phyloP scores from a whole-genome alignment of 306 rosid genomes.

The Cotoneaster glaucophyllus region DNA sequence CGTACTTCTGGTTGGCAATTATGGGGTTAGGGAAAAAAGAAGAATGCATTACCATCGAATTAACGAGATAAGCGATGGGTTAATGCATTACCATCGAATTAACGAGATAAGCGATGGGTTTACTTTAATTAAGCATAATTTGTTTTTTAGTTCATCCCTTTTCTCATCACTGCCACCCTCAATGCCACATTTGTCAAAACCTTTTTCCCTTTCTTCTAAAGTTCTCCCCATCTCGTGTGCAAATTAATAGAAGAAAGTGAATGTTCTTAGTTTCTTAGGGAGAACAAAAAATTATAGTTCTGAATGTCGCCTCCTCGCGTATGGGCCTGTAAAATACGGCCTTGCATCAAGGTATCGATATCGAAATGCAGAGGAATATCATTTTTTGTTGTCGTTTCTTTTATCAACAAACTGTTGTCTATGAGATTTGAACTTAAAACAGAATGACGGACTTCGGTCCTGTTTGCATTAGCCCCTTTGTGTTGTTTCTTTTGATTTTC shows the following conservation, averaged over 20 bases:
- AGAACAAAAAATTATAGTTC: not conserved
- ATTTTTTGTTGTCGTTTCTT: not conserved
- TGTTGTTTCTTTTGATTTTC: not conserved
- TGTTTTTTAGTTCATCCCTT: constrained; percentile 18
- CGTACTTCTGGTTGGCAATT: constrained; percentile 37
- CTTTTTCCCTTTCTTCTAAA: constrained; percentile 13
- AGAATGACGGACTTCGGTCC: too few relatives aligned
- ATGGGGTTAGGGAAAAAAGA: constrained; percentile 16
- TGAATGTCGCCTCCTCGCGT: not conserved
- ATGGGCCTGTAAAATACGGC: constrained; percentile 2
- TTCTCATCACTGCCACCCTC: constrained; percentile 24
- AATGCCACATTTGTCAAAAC: constrained; percentile 31
- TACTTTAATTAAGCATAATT: constrained; percentile 45
- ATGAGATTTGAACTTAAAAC: not conserved
- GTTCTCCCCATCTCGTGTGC: not conserved
- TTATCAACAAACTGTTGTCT: too few relatives aligned
- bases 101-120: constrained; percentile 32
- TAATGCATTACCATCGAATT: constrained; percentile 18
- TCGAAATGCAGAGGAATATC: not conserved
- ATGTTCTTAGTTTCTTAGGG: not conserved
- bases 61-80: constrained; percentile 10
- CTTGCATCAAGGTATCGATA: not conserved
- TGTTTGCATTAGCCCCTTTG: not conserved
- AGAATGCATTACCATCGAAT: constrained; percentile 23
- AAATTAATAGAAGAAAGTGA: constrained; percentile 5